phyloP scores from a whole-genome alignment of 2,329 filamentous ascomycete species.

The Fusarium sp. region DNA sequence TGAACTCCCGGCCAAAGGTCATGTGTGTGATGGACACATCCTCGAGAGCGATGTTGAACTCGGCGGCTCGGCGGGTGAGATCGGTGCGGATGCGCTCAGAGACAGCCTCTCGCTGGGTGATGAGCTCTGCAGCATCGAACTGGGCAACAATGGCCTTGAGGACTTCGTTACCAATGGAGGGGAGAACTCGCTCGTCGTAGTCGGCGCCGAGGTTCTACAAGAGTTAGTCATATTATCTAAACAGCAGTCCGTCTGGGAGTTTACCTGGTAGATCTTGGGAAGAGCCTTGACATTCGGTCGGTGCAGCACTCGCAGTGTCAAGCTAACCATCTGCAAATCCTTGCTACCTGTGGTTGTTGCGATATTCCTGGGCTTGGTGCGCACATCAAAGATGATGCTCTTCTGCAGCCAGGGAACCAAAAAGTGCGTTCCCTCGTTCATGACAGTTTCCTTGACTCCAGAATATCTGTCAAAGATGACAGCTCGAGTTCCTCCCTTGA shows the following conservation, averaged over 20 bases:
- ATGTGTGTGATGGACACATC: slow-evolving; percentile 99
- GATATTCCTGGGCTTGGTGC: slow-evolving; percentile 97
- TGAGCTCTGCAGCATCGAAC: slow-evolving; percentile 98
- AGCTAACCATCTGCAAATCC: slow-evolving; percentile 99
- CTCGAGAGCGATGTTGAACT: slow-evolving; percentile 99
- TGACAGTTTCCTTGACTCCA: slow-evolving; percentile 90
- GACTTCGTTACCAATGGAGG: slow-evolving; percentile 99
- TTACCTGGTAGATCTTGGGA: slow-evolving; percentile 98
- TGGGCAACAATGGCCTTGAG: slow-evolving; percentile 98
- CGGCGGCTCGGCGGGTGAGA: slow-evolving; percentile 87
- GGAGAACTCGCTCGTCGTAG: slow-evolving; percentile 98
- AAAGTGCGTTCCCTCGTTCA: slow-evolving; percentile 98
- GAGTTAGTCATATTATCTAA: slow-evolving; percentile 17
- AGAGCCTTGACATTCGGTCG: slow-evolving; percentile 90
- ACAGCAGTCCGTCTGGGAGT: not conserved
- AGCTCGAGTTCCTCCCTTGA: slow-evolving; percentile 91
- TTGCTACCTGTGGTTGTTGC: slow-evolving; percentile 97
- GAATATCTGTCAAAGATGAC: slow-evolving; percentile 96
- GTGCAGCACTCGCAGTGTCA: slow-evolving; percentile 95
- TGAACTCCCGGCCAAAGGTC: slow-evolving; percentile 99
- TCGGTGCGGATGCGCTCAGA: slow-evolving; percentile 93
- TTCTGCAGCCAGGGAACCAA: slow-evolving; percentile 94
- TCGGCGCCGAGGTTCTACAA: slow-evolving; percentile 91
- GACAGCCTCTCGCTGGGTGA: slow-evolving; percentile 98
- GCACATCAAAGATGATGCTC: slow-evolving; percentile 94